Conservation (phyloP, 176 grass and related monocot species). For the Carex kokanica region DNA sequence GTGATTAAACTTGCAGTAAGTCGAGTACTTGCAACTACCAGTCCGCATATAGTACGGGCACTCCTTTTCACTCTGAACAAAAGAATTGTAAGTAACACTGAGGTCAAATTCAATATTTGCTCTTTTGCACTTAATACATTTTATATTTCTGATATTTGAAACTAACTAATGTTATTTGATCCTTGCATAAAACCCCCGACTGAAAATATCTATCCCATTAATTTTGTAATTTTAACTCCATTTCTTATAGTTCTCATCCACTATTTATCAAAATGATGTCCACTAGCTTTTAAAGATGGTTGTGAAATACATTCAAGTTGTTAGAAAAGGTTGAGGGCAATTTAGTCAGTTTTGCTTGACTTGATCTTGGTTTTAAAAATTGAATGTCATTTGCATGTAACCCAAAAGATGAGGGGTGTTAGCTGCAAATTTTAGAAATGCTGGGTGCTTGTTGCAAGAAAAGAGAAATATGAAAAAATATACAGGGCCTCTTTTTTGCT, state of each 20-base stretch:
- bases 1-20: conserved; percentile 83
- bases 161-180: background rate
- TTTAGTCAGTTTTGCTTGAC: background rate
- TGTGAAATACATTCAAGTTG: background rate
- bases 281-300: background rate
- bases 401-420: background rate
- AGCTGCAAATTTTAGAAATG: background rate
- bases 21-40: conserved; percentile 83
- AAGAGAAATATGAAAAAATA: background rate
- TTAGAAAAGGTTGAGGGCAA: background rate
- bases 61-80: conserved; percentile 70
- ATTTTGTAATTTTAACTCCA: background rate
- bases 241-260: background rate
- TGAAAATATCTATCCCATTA: background rate
- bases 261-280: background rate
- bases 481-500: background rate
- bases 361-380: background rate
- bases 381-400: background rate
- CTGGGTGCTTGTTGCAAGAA: background rate
- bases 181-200: background rate
- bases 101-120: background rate
- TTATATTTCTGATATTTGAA: background rate
- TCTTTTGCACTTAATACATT: background rate
- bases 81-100: background rate
- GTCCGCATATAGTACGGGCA: conserved; percentile 94